Evolutionary conservation across 768 basidiomycete genomes (phyloP).

Genomic region (Bullera alba): DNA sequence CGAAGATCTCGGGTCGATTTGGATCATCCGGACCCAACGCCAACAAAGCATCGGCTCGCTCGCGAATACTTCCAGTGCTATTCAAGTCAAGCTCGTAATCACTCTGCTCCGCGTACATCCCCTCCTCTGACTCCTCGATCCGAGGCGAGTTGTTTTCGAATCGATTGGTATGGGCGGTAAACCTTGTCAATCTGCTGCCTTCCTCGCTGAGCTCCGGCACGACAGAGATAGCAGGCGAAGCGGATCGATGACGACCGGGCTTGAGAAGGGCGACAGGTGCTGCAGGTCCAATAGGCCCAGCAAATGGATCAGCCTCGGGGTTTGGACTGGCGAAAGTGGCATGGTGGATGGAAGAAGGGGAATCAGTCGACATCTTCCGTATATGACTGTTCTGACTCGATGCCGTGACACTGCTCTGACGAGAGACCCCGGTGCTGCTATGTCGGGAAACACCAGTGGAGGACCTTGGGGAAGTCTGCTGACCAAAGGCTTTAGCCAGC

Average conservation of each 20-base stretch:
- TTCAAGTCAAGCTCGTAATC: constrained; percentile 11
- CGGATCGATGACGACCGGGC: constrained; percentile 12
- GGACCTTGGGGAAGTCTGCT: constrained; percentile 17
- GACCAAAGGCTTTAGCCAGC: constrained; percentile 45
- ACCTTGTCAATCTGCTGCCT: constrained; percentile 20
- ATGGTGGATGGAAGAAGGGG: background rate
- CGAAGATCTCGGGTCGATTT: constrained; percentile 56
- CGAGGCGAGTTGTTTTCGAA: background rate
- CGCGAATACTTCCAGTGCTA: too few species aligned
- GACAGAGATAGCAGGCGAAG: constrained; percentile 35
- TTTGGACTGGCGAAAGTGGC: constrained; percentile 40
- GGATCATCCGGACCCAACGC: constrained; percentile 31
- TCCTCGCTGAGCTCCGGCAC: constrained; percentile 38
- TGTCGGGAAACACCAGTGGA: too few species aligned
- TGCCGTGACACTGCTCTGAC: constrained; percentile 22
- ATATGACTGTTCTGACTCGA: background rate
- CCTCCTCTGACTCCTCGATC: constrained; percentile 5
- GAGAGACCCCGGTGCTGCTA: constrained; percentile 10
- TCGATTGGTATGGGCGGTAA: constrained; percentile 1
- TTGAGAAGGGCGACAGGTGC: constrained; percentile 53
- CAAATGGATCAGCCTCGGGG: constrained; percentile 66
- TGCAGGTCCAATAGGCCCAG: constrained; percentile 56
- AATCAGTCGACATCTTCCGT: background rate
- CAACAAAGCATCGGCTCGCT: constrained; percentile 38
- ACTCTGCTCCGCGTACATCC: background rate